These are phyloP conservation scores for Phytophthora megakarya DNA, from an alignment of 352 stramenopile species.

Conservation along the genomic window DNA sequence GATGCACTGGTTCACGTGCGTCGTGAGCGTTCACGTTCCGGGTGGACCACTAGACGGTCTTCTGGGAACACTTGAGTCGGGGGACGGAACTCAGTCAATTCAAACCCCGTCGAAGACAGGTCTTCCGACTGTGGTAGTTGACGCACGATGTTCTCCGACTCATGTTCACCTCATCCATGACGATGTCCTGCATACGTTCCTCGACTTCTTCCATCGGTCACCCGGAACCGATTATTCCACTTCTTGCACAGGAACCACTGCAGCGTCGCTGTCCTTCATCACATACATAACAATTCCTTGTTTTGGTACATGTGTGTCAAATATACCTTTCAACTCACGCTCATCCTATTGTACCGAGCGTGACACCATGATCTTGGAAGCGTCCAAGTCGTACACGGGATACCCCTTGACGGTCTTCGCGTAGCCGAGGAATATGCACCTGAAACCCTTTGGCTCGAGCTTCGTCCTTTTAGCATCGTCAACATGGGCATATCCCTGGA, in stretches of 20 bases:
- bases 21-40: neutral
- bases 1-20: neutral
- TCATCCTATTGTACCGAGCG: slow-evolving; percentile 20
- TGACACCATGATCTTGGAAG: slow-evolving; percentile 15
- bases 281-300: no score
- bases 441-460: slow-evolving; percentile 1
- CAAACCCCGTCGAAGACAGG: neutral
- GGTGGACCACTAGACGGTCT: slow-evolving; percentile 9
- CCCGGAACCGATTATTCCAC: neutral
- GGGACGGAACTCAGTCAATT: neutral
- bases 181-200: no score
- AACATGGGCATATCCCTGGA: no score
- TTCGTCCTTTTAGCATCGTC: no score
- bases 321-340: slow-evolving; percentile 21
- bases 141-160: neutral
- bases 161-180: neutral
- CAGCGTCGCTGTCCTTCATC: no score
- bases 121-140: neutral
- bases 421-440: slow-evolving; percentile 32
- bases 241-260: no score
- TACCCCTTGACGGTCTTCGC: slow-evolving; percentile 23
- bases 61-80: no score
- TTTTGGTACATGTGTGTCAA: slow-evolving; percentile 6
- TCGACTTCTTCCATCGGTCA: no score
- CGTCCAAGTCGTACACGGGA: slow-evolving; percentile 17